Base-by-base conservation (phyloP, 75 land plant species). In the Cupressus sempervirens region DNA sequence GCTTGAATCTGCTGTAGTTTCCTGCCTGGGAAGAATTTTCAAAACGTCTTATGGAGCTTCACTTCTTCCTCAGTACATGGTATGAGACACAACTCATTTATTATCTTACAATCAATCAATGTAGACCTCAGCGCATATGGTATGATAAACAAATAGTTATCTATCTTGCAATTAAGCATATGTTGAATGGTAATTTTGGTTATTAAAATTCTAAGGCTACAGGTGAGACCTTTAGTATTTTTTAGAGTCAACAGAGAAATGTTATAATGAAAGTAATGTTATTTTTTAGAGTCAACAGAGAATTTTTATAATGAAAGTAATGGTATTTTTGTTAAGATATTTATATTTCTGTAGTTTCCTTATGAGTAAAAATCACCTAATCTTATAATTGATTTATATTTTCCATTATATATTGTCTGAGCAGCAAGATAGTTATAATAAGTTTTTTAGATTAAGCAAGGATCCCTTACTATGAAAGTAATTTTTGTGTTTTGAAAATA, bases 41-140 rank as follows among this genome's bases (percentile, higher is more conserved):
- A 88, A 74, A 75, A 92, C 95, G 43, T 88, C 88, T 87, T 87
- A 93, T 89, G 94, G 93, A 7, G 87, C 90, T 46, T 91, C 92
- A 82, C 87, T 91, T 41, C 86, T 94, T 18, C 94, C 94, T 54
- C 87, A 92, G 3, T 92, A 85, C 58, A 87, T 89, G 90, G 95
- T 93, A 88, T 87, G 86, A 15, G 23, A 45, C 32, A 20, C 45
- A 70, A 30, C 10, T 70, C 35, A 29, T 32, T 70, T 1, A 11
- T 50, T 50, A 12, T 50, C 52, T 50, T 11, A 50, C 52, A 50
- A 50, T 50, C 2, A 50, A 50, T 11, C 14, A 50, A 50, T 12
- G 52, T 50, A 50, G 52, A 50, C 93, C 94, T 54, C 87, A 92
- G 3, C 91, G 87, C 50, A 87, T n/a, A n/a, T 89, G 90, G 95